phyloP scores from a whole-genome alignment of 805 yeast genomes.

The Torulaspora indica region DNA sequence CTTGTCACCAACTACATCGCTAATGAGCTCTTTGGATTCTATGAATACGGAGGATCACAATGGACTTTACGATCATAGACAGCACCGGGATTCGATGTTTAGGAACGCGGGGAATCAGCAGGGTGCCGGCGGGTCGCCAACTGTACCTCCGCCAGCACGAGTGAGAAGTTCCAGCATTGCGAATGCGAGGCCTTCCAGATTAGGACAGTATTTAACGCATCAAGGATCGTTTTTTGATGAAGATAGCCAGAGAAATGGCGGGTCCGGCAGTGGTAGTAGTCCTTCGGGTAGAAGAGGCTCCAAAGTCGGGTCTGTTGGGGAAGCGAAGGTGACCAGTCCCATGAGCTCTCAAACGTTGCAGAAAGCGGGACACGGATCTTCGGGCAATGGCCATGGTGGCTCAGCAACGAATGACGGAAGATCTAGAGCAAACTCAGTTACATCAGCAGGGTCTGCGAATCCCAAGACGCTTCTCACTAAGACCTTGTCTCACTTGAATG shows the following conservation, averaged over 20 bases:
- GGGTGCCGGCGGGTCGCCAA: not conserved
- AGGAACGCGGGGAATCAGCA: constrained; percentile 3
- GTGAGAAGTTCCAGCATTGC: constrained; percentile 5
- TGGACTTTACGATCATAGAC: constrained; percentile 46
- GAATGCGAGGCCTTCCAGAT: constrained; percentile 21
- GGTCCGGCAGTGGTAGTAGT: too few relatives aligned
- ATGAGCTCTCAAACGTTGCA: constrained; percentile 2
- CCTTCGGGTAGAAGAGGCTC: constrained; percentile 1
- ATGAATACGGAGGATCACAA: constrained; percentile 39
- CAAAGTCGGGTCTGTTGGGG: not conserved
- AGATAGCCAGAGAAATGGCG: too few relatives aligned
- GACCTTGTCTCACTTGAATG: constrained; percentile 11
- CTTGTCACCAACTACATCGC: constrained; percentile 26
- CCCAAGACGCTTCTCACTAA: constrained; percentile 9
- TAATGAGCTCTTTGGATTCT: constrained; percentile 33
- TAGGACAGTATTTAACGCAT: constrained; percentile 41
- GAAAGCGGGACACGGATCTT: not conserved
- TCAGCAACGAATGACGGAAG: constrained; percentile 15
- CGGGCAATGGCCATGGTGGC: not conserved
- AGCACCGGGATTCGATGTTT: constrained; percentile 43
- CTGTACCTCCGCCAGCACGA: constrained; percentile 5
- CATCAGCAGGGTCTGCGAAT: constrained; percentile 10
- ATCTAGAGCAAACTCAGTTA: constrained; percentile 23
- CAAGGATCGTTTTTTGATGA: constrained; percentile 38
- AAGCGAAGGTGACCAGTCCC: not conserved